Percentiles rank a stretch among this genome's conserved stretches.
phyloP scores from a whole-genome alignment of 371 early-diverging fungal species.

The Blakeslea trispora region DNA sequence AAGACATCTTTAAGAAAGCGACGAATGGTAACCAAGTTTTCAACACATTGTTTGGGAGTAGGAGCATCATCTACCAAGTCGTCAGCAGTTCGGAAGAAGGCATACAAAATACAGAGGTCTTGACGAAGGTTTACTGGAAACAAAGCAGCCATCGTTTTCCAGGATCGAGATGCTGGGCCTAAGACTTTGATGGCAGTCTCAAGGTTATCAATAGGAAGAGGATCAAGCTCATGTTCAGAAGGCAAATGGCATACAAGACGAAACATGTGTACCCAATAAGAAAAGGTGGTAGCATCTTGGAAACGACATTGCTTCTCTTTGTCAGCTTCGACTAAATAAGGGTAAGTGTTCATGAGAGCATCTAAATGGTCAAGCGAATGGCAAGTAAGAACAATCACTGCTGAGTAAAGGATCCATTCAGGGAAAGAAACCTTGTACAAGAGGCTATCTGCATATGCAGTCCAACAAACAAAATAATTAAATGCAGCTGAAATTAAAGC shows the following conservation, averaged over 20 bases:
- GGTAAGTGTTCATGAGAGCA: conserved; percentile 38
- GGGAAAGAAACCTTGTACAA: conserved; percentile 27
- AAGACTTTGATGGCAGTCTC: conserved; percentile 29
- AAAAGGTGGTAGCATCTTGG: conserved; percentile 20
- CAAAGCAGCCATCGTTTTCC: conserved; percentile 52
- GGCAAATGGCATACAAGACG: conserved; percentile 21
- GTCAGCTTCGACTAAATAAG: conserved; percentile 23
- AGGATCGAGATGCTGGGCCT: conserved; percentile 49
- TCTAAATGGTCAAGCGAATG: conserved; percentile 46
- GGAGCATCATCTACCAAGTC: conserved; percentile 55
- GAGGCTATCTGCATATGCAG: conserved; percentile 14
- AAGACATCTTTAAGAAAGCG: conserved; percentile 28
- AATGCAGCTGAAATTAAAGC: conserved; percentile 30
- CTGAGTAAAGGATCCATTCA: conserved; percentile 43
- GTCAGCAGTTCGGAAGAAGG: conserved; percentile 59
- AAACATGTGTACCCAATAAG: conserved; percentile 28
- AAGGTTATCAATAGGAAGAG: conserved; percentile 33
- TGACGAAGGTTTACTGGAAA: conserved; percentile 51
- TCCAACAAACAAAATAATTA: conserved; percentile 31
- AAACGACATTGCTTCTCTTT: conserved; percentile 17
- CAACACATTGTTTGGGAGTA: conserved; percentile 21
- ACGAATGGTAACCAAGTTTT: conserved; percentile 33
- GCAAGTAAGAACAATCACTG: conserved; percentile 39
- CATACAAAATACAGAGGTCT: conserved; percentile 55
- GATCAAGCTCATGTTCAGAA: conserved; percentile 28